Base-by-base conservation (phyloP, 2,329 filamentous ascomycete species). In the Leptographium wingfieldii region DNA sequence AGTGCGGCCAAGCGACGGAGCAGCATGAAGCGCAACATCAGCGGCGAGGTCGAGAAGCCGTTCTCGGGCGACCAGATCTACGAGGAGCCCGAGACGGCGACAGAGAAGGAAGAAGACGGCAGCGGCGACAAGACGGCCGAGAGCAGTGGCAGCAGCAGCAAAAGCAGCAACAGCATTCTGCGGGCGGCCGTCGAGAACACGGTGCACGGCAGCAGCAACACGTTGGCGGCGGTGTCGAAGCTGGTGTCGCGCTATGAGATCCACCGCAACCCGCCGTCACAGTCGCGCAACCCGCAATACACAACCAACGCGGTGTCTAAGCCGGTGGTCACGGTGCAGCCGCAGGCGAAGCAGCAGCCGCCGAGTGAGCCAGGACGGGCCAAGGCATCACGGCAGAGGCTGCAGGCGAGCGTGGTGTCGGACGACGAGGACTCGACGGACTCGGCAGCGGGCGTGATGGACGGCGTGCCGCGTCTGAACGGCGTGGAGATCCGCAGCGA, bases 31-130 rank as follows among this genome's bases (percentile, higher is more conserved):
- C 80, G 87, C 62, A 87, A 88, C 65, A 80, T 85, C 67, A 90
- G 86, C 68, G 86, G 85, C 25, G 84, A 87, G 67, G 73, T 85
- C 61, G 76, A 80, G 65, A 81, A 78, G 59, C 80, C 84, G 1
- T 91, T 90, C 69, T 86, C 85, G 1, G 83, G 85, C 40, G 87
- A 91, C 69, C 85, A 89, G 68, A 92, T 96, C 62, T 96, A 90
- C 78, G 92, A 96, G 71, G 92, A 96, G 69, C 88, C 90, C 1
- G 83, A 88, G 67, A 77, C 66, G n/a, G 65, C 70, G 35, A 65
- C 69, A 3, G 67, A 68, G 16, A 65, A 64, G 51, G 14, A 12
- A 5, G 59, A 46, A 2, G 33, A 3, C 53, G 31, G 3, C 31
- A 3, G 1, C 4, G 33, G n/a, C 7, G 35, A 38, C 53, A 38